Evolutionary conservation across 441 rosid genomes (phyloP), one percentile per base, ranked within the genome.

Genomic region (Pelargonium citronellum): DNA sequence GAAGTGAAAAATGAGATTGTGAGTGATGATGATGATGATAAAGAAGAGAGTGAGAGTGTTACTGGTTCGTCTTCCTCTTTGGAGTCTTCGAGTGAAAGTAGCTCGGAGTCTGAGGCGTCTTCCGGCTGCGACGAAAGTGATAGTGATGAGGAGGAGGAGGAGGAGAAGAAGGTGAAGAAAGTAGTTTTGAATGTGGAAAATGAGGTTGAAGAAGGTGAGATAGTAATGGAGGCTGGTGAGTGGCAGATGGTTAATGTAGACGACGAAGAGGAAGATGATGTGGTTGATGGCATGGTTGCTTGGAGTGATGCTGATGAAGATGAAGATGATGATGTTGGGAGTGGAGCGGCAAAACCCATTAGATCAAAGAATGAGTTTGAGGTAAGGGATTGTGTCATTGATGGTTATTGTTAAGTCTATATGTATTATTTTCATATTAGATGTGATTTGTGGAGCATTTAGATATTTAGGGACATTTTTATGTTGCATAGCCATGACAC

Each of bases 161-260:
- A 72, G 5, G 68, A 70, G 46, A 71, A 72, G 74, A 71, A 74
- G 20, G n/a, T 67, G 10, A 72, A 74, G 67, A 75, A 69, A 72
- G 78, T 68, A 65, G 67, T 44, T 66, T 37, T 37, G 41, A 74
- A 22, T 64, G 82, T 70, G 66, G 58, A 20, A 20, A 82, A 75
- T 58, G 91, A 90, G 58, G 82, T 86, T 63, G 98, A 92, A 83
- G 97, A 92, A 83, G 99, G 99, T 12, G 98, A 95, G 81, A 88
- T 92, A 73, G 76, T 80, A 37, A 37, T 6, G 66, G 85, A 79
- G 70, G 79, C 3, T 19, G 78, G 78, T 58, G 83, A 69, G 62
- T 83, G 79, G 64, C 71, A 66, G 67, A 76, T 60, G 47, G 75
- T 64, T 55, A 76, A 20, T 69, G 71, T 3, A 41, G 73, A 62